Conservation (phyloP, 805 yeast genomes). For the Lachancea cidri region DNA sequence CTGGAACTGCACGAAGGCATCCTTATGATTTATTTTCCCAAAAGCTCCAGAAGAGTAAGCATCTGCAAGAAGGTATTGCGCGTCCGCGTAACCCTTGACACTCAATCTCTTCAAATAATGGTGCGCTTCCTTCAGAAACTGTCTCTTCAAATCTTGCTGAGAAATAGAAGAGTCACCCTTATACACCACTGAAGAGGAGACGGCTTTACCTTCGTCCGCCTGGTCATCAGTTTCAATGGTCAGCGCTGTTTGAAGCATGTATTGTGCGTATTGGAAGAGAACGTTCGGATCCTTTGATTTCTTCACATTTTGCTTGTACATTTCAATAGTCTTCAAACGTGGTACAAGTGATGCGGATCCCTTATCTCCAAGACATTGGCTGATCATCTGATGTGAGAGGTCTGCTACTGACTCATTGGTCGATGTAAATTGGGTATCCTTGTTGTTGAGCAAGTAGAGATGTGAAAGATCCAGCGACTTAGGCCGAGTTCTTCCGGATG, state of each 20-base stretch:
- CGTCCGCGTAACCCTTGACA: constrained; percentile 79
- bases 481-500: constrained; percentile 13
- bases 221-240: constrained; percentile 37
- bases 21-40: constrained; percentile 72
- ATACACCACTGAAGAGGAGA: not conserved
- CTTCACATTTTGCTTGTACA: constrained; percentile 81
- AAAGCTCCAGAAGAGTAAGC: constrained; percentile 80
- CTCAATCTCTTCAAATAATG: constrained; percentile 63
- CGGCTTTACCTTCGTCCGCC: not conserved
- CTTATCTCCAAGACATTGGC: constrained; percentile 49
- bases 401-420: constrained; percentile 43
- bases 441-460: constrained; percentile 33
- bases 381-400: constrained; percentile 47
- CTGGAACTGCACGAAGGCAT: constrained; percentile 72
- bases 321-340: constrained; percentile 75
- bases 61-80: constrained; percentile 91
- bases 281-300: constrained; percentile 80
- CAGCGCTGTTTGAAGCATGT: constrained; percentile 80
- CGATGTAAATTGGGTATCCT: constrained; percentile 33
- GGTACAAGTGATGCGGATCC: constrained; percentile 52
- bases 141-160: constrained; percentile 39
- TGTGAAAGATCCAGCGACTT: constrained; percentile 41
- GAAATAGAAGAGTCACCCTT: constrained; percentile 1
- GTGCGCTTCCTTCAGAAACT: constrained; percentile 72
- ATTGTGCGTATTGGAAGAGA: constrained; percentile 88